Evolutionary conservation across 768 basidiomycete genomes (phyloP), one percentile per base, ranked within the genome.

Genomic region (Naganishia friedmannii): DNA sequence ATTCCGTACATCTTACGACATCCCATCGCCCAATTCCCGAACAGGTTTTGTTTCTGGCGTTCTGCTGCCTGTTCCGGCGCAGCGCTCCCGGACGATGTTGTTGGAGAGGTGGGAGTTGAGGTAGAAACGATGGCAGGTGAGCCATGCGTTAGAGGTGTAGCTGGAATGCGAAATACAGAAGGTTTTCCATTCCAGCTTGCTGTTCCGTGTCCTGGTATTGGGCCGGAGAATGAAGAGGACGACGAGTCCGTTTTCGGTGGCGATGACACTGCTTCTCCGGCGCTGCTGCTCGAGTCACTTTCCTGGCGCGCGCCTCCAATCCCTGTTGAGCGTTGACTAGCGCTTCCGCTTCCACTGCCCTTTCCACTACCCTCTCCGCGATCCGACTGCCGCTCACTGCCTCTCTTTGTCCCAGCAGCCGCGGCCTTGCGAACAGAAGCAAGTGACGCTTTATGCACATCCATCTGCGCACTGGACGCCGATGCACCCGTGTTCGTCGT

Each of bases 1-100:
- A 65, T 46, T 26, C 63, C 63, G 17, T 53, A 46, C 63, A 65
- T 65, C 63, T 65, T 65, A 10, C 63, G 42, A 21, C 63, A 46
- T n/a, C 42, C 39, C n/a, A 65, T 37, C n/a, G 63, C 42, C 42
- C 45, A 46, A 23, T 53, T 65, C 10, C 63, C 63, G 17, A 46
- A 46, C 28, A 65, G 29, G 48, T 65, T 65, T 0, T 45, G n/a
- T 26, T 46, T 65, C n/a, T 57, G 48, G 19, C 19, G 34, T 21
- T 15, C 17, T 19, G 26, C 42, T 2, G 15, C 34, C 12, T 4
- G 34, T 37, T 37, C 6, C 34, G 4, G 34, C 12, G 34, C 6
- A 17, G 32, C 56, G 7, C 10, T 34, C 37, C 19, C 5, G 37
- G n/a, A 19, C 12, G 32, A 26, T 29, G 60, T 17, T 28, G 19